Evolutionary conservation across 2,329 filamentous ascomycete genomes (phyloP).

Genomic region (Magnaporthiopsis rhizophila): DNA sequence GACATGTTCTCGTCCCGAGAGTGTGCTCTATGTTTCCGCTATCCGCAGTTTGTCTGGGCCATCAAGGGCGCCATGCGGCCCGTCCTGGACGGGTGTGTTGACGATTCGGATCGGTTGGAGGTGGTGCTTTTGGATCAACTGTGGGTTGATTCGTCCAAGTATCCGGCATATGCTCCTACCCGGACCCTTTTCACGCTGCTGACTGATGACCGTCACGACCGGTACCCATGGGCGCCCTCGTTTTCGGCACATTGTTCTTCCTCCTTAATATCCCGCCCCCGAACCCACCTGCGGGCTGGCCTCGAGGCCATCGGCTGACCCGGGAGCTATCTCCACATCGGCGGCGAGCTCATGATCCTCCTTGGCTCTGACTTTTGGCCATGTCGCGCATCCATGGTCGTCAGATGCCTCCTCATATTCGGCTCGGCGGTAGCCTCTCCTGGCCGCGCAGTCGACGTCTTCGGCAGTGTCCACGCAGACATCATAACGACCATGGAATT

Average conservation of each 20-base stretch:
- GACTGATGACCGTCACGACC: background rate
- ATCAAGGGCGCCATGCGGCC: slow-evolving; percentile 14
- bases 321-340: slow-evolving; percentile 41
- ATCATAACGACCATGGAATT: slow-evolving; percentile 61
- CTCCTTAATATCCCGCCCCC: slow-evolving; percentile 58
- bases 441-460: slow-evolving; percentile 58
- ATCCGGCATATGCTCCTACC: background rate
- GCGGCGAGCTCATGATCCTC: slow-evolving; percentile 60
- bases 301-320: slow-evolving; percentile 56
- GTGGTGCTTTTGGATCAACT: slow-evolving; percentile 63
- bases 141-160: slow-evolving; percentile 7
- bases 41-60: slow-evolving; percentile 17
- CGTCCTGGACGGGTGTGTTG: slow-evolving; percentile 14
- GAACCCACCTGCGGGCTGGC: slow-evolving; percentile 53
- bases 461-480: slow-evolving; percentile 55
- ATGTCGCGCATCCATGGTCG: slow-evolving; percentile 42
- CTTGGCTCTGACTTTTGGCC: slow-evolving; percentile 63
- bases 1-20: slow-evolving; percentile 27
- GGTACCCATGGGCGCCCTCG: slow-evolving; percentile 27
- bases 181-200: background rate
- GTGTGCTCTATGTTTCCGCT: slow-evolving; percentile 16
- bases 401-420: slow-evolving; percentile 56
- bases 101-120: slow-evolving; percentile 40
- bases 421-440: slow-evolving; percentile 49
- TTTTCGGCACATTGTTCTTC: slow-evolving; percentile 43